A percentile compares a stretch with the other conserved stretches of the same genome.
Evolutionary conservation across 2,329 filamentous ascomycete genomes (phyloP).

Genomic region (Metarhizium anisopliae): DNA sequence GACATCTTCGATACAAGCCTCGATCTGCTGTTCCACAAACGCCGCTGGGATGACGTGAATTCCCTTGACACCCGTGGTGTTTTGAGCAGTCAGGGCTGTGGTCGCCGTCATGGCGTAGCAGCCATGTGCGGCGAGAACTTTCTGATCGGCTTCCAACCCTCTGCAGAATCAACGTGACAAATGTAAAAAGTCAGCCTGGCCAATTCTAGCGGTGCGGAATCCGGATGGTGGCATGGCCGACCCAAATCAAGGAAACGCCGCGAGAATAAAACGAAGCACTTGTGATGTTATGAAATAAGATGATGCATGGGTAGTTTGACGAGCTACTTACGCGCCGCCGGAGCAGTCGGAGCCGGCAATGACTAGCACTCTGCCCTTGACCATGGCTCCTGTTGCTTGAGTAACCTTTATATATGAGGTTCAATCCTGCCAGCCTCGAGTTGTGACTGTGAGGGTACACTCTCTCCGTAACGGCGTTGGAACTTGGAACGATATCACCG

Average conservation of each 20-base stretch:
- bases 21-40: constrained; percentile 79
- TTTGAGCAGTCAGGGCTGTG: constrained; percentile 91
- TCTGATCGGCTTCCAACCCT: constrained; percentile 91
- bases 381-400: constrained; percentile 19
- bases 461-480: background rate
- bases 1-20: constrained; percentile 75
- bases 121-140: constrained; percentile 83
- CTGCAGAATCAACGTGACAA: constrained; percentile 33
- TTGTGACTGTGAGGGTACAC: background rate
- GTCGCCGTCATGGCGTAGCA: constrained; percentile 96
- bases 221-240: background rate
- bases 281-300: background rate
- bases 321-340: constrained; percentile 62
- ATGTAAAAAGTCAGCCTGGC: background rate
- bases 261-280: background rate
- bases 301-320: too few relatives aligned
- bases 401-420: background rate
- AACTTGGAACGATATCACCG: background rate
- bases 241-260: background rate
- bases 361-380: constrained; percentile 53
- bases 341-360: constrained; percentile 88
- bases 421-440: background rate
- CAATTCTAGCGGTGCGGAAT: too few relatives aligned
- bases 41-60: constrained; percentile 71
- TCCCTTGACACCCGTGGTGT: constrained; percentile 74